Evolutionary conservation across 2,329 filamentous ascomycete species (phyloP).

Genomic region (Beauveria asiatica): DNA sequence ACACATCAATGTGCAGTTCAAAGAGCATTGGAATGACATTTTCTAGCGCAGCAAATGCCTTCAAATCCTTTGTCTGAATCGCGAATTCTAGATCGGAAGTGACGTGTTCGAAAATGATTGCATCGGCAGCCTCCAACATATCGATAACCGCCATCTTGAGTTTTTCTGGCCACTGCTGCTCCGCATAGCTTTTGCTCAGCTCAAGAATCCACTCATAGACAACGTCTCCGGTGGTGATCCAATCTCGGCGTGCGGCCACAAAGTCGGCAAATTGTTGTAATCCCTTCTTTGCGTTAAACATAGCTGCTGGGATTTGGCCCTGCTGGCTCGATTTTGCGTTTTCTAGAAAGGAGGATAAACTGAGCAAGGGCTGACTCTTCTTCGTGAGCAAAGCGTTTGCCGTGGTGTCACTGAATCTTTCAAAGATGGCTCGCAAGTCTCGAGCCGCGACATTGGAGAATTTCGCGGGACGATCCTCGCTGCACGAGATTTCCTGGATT

Average conservation of each 20-base stretch:
- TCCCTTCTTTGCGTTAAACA: conserved; percentile 45
- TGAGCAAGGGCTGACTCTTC: conserved; percentile 42
- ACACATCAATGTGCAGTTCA: conserved; percentile 54
- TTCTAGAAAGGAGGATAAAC: conserved; percentile 54
- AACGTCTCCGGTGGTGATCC: conserved; percentile 48
- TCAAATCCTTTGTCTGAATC: background rate
- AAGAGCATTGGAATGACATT: conserved; percentile 49
- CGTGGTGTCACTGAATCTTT: conserved; percentile 43
- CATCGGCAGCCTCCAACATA: conserved; percentile 45
- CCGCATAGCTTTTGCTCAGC: conserved; percentile 42
- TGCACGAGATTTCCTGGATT: conserved; percentile 42
- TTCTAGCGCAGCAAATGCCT: conserved; percentile 25
- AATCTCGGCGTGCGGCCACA: conserved; percentile 34
- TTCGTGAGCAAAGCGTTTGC: conserved; percentile 45
- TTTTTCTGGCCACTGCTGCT: conserved; percentile 48
- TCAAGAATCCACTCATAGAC: conserved; percentile 49
- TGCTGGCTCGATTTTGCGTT: conserved; percentile 50
- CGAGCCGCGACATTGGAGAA: conserved; percentile 37
- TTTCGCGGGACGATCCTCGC: conserved; percentile 42
- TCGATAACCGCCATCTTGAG: conserved; percentile 50
- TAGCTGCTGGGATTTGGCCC: conserved; percentile 35
- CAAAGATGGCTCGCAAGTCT: conserved; percentile 41
- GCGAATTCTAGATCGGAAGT: conserved; percentile 31
- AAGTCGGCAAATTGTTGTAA: conserved; percentile 42
- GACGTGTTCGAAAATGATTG: conserved; percentile 40